Evolutionary conservation across 495 filamentous ascomycete genomes (phyloP), one percentile per base, ranked within the genome.

Genomic region (Penicillium nucicola): DNA sequence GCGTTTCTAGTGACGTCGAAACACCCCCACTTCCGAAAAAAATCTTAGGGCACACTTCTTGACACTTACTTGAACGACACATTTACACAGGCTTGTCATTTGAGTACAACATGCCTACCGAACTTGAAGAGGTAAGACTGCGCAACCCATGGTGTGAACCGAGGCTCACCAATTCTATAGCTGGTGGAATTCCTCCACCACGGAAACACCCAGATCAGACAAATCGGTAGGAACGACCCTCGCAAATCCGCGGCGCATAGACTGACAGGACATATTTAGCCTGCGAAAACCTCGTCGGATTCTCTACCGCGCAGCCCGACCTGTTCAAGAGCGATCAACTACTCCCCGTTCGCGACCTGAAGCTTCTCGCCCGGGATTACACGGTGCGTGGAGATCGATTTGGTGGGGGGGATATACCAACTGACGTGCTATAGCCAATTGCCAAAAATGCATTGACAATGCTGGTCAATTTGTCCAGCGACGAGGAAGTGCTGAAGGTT

Each of bases 401-500:
- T 39, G n/a, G 5, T 34, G 42, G 22, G 10, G n/a, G 36, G 30
- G 42, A 20, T 30, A 35, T 18, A 10, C 25, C 23, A 49, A 33
- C 57, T 53, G 19, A 48, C 45, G 9, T 13, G 18, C 12, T 17
- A 10, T 57, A 95, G 90, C 81, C 86, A 58, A 96, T 96, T 50
- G 87, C 92, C 17, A 89, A 90, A 58, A 86, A 96, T 78, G 92
- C 86, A n/a, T 68, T 97, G 50, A 93, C 84, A 9, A 96, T 97
- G 42, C 79, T 98, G 35, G 84, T 97, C 65, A 98, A 98, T 66
- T 78, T 98, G 32, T 89, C 91, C 11, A 78, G 80, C 17, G 90
- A 96, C 56, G 69, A 66, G 5, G 88, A 89, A 36, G 77, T 97
- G 13, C 69, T 95, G 32, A 76, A 84, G 56, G 69, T 68, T 48